Evolutionary conservation across 2,329 filamentous ascomycete species (phyloP), one percentile per base, ranked within the genome.

Genomic region (Domatiomyces globalis): DNA sequence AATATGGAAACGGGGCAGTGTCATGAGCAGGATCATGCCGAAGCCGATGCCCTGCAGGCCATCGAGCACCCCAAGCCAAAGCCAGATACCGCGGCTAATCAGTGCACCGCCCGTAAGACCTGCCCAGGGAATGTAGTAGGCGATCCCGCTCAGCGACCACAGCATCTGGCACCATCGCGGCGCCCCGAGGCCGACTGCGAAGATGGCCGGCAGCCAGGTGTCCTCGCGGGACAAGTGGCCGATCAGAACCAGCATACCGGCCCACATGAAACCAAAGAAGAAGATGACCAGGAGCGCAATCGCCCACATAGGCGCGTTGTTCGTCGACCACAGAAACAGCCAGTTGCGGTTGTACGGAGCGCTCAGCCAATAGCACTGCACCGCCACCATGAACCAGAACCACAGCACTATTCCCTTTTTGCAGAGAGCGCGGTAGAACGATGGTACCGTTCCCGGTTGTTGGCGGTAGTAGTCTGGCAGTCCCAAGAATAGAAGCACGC

Each of bases 321-420:
- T 64, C 25, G 71, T 72, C 47, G 65, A 65, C 70, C 75, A 80
- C 29, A 79, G 70, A 63, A 70, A 81, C 27, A 67, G 64, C 78
- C 78, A 80, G 62, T 78, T 80, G 53, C 78, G 72, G 22, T 77
- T 77, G 61, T 79, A 80, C 5, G 73, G 75, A 1, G 77, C 70
- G 8, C 73, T 75, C 17, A 80, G 70, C 67, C 73, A 80, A 68
- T 76, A 78, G 66, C 79, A 79, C 62, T 79, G 77, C 27, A 80
- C 65, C 53, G 79, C 49, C 43, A 55, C 25, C 45, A 44, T 27
- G 43, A 46, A 42, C 19, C 51, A 45, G 51, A 59, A 53, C 59
- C 61, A 60, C 46, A 63, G 42, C 39, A 63, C 54, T 51, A 79
- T 74, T 63, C 77, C 77, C 50, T 78, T 71, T 49, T 75, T 70